Evolutionary conservation across 169 alveolate genomes (phyloP), one percentile per base, ranked within the genome.

Genomic region (Sarcocystis neurona): DNA sequence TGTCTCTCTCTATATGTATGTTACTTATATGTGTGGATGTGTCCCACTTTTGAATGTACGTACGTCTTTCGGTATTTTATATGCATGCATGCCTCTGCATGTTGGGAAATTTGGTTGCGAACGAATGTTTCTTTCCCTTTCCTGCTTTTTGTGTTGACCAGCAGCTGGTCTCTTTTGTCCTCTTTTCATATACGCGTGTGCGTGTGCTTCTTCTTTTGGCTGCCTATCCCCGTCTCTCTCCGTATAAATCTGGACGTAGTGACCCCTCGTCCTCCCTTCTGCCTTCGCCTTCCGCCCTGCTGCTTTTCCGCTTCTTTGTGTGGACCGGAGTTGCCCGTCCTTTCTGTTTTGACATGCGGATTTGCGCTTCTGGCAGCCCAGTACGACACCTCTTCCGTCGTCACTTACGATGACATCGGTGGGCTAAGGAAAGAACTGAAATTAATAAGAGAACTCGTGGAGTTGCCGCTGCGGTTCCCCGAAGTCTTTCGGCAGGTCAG

Each of bases 341-440:
- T 27, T 2, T 58, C 18, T 10, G 2, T 12, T 58, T 63, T n/a
- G 3, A 2, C 12, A 41, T 63, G 46, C 44, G 46, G 60, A 30
- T 99, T 99, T n/a, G 95, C 98, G 43, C 97, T 97, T 91, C 95
- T 99, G 90, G 3, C 70, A 85, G 90, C 20, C 32, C 99, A 98
- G 94, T 99, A 98, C 78, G 99, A 98, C 93, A 99, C 97, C 87
- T 94, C 97, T 53, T 99, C 98, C 92, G 99, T 98, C 79, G 98
- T 98, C 44, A 99, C 99, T 4, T 98, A 98, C 93, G 99, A 98
- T 92, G 99, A 98, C 94, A 96, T 98, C 30, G 99, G 99, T 77
- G 99, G 99, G 48, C 98, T 99, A 95, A 96, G 99, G 91, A 96
- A 97, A 89, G 99, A 98, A 92, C 93, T 98, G 98, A 99, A 99